A percentile compares a stretch with the other conserved stretches of the same genome.
Conservation (phyloP, 495 filamentous ascomycete species). For the Daldinia concentrica region DNA sequence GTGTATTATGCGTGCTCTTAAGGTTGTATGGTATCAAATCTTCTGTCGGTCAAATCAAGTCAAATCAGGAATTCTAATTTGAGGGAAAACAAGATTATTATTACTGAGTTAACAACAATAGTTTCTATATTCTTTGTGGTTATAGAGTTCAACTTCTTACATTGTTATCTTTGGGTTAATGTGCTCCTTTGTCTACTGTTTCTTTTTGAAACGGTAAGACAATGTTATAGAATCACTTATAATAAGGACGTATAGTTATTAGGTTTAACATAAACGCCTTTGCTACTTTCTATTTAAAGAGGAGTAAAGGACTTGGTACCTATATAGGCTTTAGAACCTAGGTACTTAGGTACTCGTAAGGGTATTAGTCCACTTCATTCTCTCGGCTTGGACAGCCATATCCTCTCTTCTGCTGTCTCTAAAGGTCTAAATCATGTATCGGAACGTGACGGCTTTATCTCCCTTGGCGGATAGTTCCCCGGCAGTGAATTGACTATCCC, state of each 20-base stretch:
- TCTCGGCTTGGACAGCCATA: background rate
- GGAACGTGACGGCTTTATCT: conserved; percentile 71
- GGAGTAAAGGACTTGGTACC: background rate
- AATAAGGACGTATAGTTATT: background rate
- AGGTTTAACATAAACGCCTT: background rate
- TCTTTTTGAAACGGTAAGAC: background rate
- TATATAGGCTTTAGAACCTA: background rate
- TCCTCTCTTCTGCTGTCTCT: background rate
- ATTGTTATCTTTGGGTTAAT: background rate
- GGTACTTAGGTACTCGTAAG: background rate
- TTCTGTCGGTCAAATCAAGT: background rate
- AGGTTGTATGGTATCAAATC: background rate
- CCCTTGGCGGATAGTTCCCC: conserved; percentile 68
- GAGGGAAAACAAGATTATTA: background rate
- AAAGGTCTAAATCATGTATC: conserved; percentile 62
- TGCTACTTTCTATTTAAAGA: background rate
- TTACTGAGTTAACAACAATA: background rate
- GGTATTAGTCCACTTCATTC: background rate
- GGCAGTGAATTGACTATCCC: conserved; percentile 55
- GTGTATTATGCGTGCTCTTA: background rate
- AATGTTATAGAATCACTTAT: background rate
- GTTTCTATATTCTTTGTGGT: background rate
- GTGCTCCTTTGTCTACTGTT: background rate
- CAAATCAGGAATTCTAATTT: background rate
- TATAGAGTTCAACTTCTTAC: background rate